These are phyloP conservation scores for Moesziomyces globuligerus DNA, from an alignment of 1,284 basidiomycete species.

Conservation along the genomic window DNA sequence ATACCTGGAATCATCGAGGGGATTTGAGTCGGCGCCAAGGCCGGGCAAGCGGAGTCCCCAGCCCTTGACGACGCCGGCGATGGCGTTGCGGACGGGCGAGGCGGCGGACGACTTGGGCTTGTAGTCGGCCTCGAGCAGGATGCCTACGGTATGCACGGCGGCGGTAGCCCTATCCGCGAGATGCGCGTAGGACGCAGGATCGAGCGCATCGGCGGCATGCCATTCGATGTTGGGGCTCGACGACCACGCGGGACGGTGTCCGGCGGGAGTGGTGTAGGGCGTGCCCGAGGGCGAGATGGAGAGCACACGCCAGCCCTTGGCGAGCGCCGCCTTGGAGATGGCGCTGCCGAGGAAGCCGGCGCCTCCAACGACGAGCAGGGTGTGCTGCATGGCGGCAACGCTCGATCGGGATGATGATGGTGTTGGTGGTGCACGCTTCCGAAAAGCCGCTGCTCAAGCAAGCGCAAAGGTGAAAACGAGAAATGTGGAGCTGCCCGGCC, in stretches of 20 bases:
- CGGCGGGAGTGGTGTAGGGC: constrained; percentile 86
- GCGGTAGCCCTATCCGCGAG: constrained; percentile 77
- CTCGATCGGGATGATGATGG: not conserved
- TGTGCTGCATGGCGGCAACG: constrained; percentile 25
- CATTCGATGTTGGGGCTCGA: constrained; percentile 64
- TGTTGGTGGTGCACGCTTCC: no score
- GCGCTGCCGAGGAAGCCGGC: constrained; percentile 96
- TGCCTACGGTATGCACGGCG: constrained; percentile 94
- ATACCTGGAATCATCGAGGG: constrained; percentile 45
- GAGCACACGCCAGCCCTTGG: constrained; percentile 84
- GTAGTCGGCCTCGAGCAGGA: constrained; percentile 84
- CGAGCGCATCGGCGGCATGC: constrained; percentile 72
- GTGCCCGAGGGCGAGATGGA: constrained; percentile 88
- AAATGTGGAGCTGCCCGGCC: not conserved
- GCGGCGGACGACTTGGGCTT: constrained; percentile 70
- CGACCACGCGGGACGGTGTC: constrained; percentile 87
- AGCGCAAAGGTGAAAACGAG: constrained; percentile 11
- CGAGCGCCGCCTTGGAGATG: constrained; percentile 84
- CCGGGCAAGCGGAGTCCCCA: constrained; percentile 67
- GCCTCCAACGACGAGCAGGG: constrained; percentile 79
- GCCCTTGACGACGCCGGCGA: constrained; percentile 56
- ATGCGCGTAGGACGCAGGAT: constrained; percentile 78
- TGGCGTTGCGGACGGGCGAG: constrained; percentile 35
- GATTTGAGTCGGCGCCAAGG: constrained; percentile 59
- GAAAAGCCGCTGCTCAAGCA: not conserved